A percentile compares a stretch with the other conserved stretches of the same genome.
Evolutionary conservation across 345 rosid species (phyloP).

Genomic region (Anacardium occidentale): DNA sequence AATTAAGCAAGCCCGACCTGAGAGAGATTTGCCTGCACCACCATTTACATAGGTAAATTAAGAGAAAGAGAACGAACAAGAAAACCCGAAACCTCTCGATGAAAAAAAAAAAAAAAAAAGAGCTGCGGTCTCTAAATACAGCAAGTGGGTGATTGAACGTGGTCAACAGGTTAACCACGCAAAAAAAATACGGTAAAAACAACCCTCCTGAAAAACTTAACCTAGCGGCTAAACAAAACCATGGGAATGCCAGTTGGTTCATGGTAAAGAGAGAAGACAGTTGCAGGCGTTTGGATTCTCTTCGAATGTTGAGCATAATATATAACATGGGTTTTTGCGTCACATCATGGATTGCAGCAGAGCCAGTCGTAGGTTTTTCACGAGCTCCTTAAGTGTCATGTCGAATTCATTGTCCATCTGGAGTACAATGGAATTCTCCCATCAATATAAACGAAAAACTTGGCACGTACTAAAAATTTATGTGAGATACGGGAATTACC

Average conservation of each 20-base stretch:
- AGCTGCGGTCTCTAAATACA: slow-evolving; percentile 7
- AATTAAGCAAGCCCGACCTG: not conserved
- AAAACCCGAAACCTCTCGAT: not conserved
- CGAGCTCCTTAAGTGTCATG: slow-evolving; percentile 50
- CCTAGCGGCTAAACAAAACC: slow-evolving; percentile 9
- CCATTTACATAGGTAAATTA: not conserved
- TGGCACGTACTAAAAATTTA: not conserved
- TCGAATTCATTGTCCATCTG: slow-evolving; percentile 60
- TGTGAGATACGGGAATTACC: slow-evolving; percentile 32
- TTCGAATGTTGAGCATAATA: not conserved
- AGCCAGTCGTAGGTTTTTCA: slow-evolving; percentile 45
- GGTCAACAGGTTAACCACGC: slow-evolving; percentile 24
- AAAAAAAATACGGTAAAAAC: slow-evolving; percentile 19
- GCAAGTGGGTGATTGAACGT: slow-evolving; percentile 19
- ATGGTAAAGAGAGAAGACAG: not conserved
- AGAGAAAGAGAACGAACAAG: not conserved
- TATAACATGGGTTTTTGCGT: not conserved
- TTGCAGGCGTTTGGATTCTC: not conserved
- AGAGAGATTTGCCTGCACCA: not conserved
- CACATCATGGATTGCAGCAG: slow-evolving; percentile 39
- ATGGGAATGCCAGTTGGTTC: not conserved
- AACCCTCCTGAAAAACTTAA: slow-evolving; percentile 17
- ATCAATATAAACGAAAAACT: not conserved
- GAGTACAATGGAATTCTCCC: slow-evolving; percentile 9
- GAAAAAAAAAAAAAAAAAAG: not conserved